These are phyloP conservation scores for Globisporangium mamillatum DNA, from an alignment of 352 stramenopile genomes.

Conservation along the genomic window DNA sequence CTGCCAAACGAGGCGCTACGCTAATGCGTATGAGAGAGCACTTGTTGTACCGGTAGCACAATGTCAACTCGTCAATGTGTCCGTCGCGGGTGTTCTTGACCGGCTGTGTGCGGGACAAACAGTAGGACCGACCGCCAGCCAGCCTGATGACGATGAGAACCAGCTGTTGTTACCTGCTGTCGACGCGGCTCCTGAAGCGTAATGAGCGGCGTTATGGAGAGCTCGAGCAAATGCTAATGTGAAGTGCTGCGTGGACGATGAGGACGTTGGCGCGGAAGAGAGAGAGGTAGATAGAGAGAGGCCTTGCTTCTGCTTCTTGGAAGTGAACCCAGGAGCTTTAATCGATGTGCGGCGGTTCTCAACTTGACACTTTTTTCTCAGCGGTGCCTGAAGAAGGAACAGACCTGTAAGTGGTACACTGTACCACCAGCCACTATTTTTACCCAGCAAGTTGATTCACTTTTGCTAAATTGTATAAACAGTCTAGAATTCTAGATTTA, in stretches of 20 bases:
- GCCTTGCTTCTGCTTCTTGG: neutral
- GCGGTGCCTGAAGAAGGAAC: neutral
- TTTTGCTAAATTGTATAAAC: neutral
- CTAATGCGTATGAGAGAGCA: neutral
- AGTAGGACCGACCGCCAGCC: too few relatives aligned
- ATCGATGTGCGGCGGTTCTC: neutral
- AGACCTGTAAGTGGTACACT: neutral
- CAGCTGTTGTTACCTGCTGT: neutral
- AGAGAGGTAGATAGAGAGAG: neutral
- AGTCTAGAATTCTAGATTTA: neutral
- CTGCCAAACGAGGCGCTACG: neutral
- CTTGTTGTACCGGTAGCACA: neutral
- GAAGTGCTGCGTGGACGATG: neutral
- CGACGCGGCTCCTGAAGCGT: neutral
- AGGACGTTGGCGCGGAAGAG: neutral
- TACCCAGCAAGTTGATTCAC: neutral
- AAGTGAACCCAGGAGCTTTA: neutral
- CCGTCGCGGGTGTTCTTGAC: neutral
- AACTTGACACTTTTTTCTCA: neutral
- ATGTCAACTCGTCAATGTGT: neutral
- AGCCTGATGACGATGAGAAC: neutral
- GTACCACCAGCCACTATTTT: neutral
- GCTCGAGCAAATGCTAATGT: neutral
- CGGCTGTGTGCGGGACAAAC: neutral
- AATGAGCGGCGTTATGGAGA: neutral